Evolutionary conservation across 1,139 yeast genomes (phyloP), one percentile per base, ranked within the genome.

Genomic region (Saccharomycopsis crataegensis): DNA sequence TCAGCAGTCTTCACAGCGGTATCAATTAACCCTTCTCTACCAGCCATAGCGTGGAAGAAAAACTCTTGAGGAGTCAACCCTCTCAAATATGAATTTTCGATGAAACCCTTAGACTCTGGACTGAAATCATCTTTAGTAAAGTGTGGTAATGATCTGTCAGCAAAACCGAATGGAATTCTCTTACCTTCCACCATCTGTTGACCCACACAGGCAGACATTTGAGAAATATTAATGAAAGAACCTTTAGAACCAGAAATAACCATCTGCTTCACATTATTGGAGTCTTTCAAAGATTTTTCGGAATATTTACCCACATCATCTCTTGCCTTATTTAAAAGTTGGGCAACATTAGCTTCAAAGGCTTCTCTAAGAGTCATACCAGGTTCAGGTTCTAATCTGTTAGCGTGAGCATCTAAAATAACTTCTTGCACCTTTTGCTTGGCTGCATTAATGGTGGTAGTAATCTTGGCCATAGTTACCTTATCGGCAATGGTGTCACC

Each of bases 171-270:
- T 40, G 97, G 96, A 75, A 94, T 93, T 80, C 99, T 95, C 70
- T 89, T 93, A 80, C 99, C 99, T 74, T 93, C 99, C 49, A 94
- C 99, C 73, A 95, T 93, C 70, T 94, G 99, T 73, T 94, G 99
- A 65, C 99, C 99, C 37, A 93, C 99, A 86, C 99, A 93, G 7
- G 99, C 99, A 49, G 98, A 90, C 99, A 94, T 94, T 74, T 91
- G 99, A 33, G 99, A 95, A 70, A 94, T 93, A 70, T 94, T 94
- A 70, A 94, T 94, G 70, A 91, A 93, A 12, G 99, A 94, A 77
- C 99, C 99, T 73, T 94, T 94, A 36, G 99, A 94, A 67, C 99
- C 99, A 47, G 99, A 93, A 60, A 93, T 86, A 58, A 93, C 99
- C 99, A 94, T 94, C 75, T 94, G 99, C 68, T 94, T 94, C 63